Evolutionary conservation across 2,329 filamentous ascomycete genomes (phyloP).

Genomic region (Trichoderma guizhouense): DNA sequence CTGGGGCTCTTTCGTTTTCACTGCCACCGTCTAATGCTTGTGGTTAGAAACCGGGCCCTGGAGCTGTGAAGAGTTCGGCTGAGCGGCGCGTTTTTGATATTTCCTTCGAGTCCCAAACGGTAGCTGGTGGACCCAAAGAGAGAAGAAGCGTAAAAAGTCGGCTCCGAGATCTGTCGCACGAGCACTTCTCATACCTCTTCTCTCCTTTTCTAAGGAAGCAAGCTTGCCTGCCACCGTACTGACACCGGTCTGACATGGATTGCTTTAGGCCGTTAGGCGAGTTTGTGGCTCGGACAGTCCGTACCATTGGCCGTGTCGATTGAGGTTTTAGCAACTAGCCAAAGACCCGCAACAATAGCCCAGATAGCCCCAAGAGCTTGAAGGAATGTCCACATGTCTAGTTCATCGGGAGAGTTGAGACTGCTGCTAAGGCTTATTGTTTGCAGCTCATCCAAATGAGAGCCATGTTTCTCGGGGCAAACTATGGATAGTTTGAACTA

Average conservation of each 20-base stretch:
- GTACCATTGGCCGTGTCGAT: neutral
- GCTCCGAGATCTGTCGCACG: neutral
- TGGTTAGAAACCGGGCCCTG: neutral
- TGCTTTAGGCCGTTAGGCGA: neutral
- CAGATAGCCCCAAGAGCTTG: neutral
- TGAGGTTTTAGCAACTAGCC: neutral
- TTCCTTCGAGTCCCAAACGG: neutral
- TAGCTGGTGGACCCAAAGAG: neutral
- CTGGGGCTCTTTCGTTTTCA: neutral
- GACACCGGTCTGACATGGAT: neutral
- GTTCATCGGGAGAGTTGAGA: neutral
- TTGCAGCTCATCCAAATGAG: neutral
- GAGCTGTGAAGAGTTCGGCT: neutral
- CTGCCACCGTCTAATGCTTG: neutral
- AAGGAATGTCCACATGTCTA: constrained; percentile 3
- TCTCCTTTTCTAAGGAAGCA: neutral
- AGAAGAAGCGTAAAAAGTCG: neutral
- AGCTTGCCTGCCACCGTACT: neutral
- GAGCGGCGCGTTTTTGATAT: neutral
- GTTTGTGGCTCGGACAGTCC: neutral
- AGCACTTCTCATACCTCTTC: neutral
- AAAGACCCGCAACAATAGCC: constrained; percentile 2
- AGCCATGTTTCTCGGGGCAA: neutral
- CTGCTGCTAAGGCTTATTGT: neutral
- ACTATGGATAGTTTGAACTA: neutral